Percentiles rank a stretch among this genome's conserved stretches.
Conservation (phyloP, 257 asterid species). For the Penstemon barbatus region DNA sequence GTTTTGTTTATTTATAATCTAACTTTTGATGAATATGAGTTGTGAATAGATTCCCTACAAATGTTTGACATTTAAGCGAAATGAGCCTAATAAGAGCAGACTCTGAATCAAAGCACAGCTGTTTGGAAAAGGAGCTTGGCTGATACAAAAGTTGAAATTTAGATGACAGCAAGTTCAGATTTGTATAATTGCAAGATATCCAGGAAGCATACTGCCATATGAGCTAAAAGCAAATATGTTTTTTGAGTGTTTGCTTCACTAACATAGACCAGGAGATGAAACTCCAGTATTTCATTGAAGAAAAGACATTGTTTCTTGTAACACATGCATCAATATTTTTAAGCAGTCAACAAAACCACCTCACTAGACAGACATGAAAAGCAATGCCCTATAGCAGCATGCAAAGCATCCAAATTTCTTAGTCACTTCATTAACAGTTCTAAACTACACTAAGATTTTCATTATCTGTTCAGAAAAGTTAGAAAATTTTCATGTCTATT, state of each 20-base stretch:
- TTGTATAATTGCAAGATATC: neutral
- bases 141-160: constrained; percentile 14
- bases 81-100: constrained; percentile 17
- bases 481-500: constrained; percentile 1
- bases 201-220: constrained; percentile 19
- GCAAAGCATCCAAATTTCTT: neutral
- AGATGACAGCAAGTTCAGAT: constrained; percentile 8
- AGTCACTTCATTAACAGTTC: neutral
- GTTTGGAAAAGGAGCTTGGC: constrained; percentile 1
- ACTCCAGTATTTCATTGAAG: constrained; percentile 16
- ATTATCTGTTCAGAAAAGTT: neutral
- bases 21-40: neutral
- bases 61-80: constrained; percentile 12
- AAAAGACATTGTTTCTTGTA: constrained; percentile 11
- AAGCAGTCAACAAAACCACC: constrained; percentile 14
- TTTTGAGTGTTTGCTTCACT: neutral
- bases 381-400: constrained; percentile 12
- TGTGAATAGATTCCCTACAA: neutral
- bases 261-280: constrained; percentile 15
- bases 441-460: neutral
- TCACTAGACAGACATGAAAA: constrained; percentile 17
- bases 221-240: neutral
- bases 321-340: constrained; percentile 17
- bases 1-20: neutral
- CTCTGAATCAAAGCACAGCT: constrained; percentile 22